Percentiles rank a stretch among this genome's conserved stretches.
phyloP scores from a whole-genome alignment of 441 rosid species.

The Erodium moschatum region DNA sequence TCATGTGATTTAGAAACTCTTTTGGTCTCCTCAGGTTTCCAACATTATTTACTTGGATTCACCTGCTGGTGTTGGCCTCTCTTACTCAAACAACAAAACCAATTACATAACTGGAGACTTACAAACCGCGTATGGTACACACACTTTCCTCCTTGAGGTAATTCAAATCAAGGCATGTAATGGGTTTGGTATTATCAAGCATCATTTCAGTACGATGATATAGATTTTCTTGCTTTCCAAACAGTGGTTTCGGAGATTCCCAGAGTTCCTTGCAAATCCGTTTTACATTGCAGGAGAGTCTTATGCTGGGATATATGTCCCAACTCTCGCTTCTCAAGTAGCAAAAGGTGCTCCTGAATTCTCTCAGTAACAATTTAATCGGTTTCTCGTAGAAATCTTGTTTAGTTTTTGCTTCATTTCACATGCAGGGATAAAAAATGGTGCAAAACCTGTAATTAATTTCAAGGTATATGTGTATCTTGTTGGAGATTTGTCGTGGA shows the following conservation, averaged over 20 bases:
- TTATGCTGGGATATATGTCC: constrained; percentile 55
- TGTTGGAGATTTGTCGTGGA: neutral
- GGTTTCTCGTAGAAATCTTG: no score
- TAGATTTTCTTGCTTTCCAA: neutral
- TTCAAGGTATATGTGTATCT: constrained; percentile 32
- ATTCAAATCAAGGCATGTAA: neutral
- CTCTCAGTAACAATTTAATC: neutral
- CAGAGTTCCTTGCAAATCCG: constrained; percentile 44
- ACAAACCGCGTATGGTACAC: constrained; percentile 40
- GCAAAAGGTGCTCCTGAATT: constrained; percentile 31
- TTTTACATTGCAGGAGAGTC: constrained; percentile 59
- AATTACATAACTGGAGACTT: constrained; percentile 34
- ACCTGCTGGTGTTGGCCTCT: constrained; percentile 50
- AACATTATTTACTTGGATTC: constrained; percentile 54
- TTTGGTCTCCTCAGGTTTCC: constrained; percentile 34
- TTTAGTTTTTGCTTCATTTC: neutral
- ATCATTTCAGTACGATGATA: neutral
- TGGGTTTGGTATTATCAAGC: no score
- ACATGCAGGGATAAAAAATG: constrained; percentile 36
- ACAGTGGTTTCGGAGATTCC: constrained; percentile 45
- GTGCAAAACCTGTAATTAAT: constrained; percentile 37
- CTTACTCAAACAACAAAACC: constrained; percentile 30
- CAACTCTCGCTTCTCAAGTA: constrained; percentile 45
- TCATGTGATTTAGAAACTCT: neutral
- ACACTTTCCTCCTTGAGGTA: constrained; percentile 46